Evolutionary conservation across 192 early-diverging fungal species (phyloP), one percentile per base, ranked within the genome.

Genomic region (Entomortierella beljakovae): DNA sequence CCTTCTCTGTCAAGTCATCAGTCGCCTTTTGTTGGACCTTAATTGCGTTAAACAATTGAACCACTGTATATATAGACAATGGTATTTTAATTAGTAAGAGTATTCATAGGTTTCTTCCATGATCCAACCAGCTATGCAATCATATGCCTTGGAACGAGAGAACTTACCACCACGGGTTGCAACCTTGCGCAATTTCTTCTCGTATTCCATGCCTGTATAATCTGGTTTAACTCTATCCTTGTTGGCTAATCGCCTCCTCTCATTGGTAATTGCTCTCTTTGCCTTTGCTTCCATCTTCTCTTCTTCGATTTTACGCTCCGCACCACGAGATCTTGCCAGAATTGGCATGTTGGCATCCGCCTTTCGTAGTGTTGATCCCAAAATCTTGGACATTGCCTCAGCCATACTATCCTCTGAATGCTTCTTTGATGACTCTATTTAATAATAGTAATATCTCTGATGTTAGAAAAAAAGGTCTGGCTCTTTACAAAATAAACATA

Each of bases 21-120:
- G 90, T 87, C 20, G 87, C 86, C 61, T 94, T 94, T 71, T 98
- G 97, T 68, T 95, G 93, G 6, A 86, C 91, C 71, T 90, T 88
- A 58, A 98, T 93, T 22, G 96, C 97, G 80, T 98, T 98, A 74
- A 98, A 98, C 50, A 98, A 84, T 79, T 95, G 90, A 57, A 98
- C 94, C 29, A 98, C 94, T 94, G 56, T 35, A 26, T 48, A 61
- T 23, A 42, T 33, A 59, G 50, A 57, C 43, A 16, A 46, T 46
- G 11, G 32, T 8, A 15, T 37, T 34, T 54, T n/a, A n/a, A 49
- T 51, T 32, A 80, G 33, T 25, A 26, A 4, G 18, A 51, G 13
- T n/a, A 29, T 22, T 35, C 23, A 1, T n/a, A n/a, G n/a, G n/a
- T n/a, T n/a, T n/a, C n/a, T n/a, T n/a, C n/a, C n/a, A n/a, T n/a